Conservation (phyloP, 2,329 filamentous ascomycete species). For the Colletotrichum liriopes region DNA sequence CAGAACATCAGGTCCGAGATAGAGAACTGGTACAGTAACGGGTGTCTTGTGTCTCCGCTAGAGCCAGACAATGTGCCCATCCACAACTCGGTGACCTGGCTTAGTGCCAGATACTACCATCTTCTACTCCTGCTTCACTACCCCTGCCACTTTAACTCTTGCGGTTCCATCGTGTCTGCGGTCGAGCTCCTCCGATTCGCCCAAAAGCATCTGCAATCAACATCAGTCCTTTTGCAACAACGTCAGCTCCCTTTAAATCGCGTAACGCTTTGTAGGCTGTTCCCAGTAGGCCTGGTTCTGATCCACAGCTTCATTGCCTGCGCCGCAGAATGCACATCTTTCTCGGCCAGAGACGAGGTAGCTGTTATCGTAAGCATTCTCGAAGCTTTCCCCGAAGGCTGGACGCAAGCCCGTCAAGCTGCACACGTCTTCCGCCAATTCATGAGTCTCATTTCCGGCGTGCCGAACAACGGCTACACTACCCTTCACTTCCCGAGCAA, state of each 20-base stretch:
- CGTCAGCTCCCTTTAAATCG: constrained; percentile 61
- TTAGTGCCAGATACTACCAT: constrained; percentile 61
- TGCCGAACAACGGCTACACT: constrained; percentile 42
- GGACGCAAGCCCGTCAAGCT: constrained; percentile 54
- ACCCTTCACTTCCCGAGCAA: constrained; percentile 42
- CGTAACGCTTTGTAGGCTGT: constrained; percentile 57
- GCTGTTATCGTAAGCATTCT: constrained; percentile 53
- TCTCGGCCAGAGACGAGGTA: constrained; percentile 54
- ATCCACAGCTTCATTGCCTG: constrained; percentile 56
- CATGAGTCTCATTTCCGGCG: constrained; percentile 44
- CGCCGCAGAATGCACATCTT: constrained; percentile 45
- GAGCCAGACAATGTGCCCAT: constrained; percentile 62
- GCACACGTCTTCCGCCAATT: constrained; percentile 54
- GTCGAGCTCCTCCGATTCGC: constrained; percentile 56
- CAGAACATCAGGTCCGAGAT: constrained; percentile 58
- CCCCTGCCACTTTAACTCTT: constrained; percentile 58
- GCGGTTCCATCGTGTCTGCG: constrained; percentile 49
- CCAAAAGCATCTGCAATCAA: constrained; percentile 60
- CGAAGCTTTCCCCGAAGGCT: constrained; percentile 56
- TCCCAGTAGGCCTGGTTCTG: constrained; percentile 57
- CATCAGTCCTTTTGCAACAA: constrained; percentile 58
- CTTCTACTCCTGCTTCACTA: constrained; percentile 61
- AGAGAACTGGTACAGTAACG: constrained; percentile 64
- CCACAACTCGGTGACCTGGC: constrained; percentile 62
- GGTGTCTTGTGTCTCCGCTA: constrained; percentile 60